Evolutionary conservation across 2,329 filamentous ascomycete species (phyloP), one percentile per base, ranked within the genome.

Genomic region (Apiospora phragmitis): DNA sequence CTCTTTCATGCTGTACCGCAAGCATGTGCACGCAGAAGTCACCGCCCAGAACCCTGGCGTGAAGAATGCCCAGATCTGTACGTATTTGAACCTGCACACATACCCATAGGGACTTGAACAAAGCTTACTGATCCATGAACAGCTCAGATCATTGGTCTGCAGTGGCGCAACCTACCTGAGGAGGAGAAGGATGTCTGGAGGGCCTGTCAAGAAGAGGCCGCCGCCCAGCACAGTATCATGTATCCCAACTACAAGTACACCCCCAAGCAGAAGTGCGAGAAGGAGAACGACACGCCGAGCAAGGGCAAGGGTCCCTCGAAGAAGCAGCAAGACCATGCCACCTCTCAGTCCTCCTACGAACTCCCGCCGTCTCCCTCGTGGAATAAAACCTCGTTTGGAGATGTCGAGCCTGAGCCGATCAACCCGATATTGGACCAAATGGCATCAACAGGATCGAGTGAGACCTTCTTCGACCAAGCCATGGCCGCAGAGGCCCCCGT

Each of bases 161-260:
- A 49, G 5, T 68, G 67, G 67, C 45, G 32, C n/a, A 49, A 35
- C n/a, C 21, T 68, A 6, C 24, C 65, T 6, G 32, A 41, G 26
- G 45, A 68, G 67, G 62, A 76, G 71, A n/a, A 72, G 69, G 14
- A 72, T 69, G 1, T 70, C 72, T 5, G 74, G 74, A 70, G 69
- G 74, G 69, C 66, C 74, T 2, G 71, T 69, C 65, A 70, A 68
- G n/a, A 55, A 14, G 12, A 51, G 11, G 67, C 29, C 11, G 47
- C 29, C 16, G 11, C 11, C 29, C 8, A 35, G 45, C 67, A 68
- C 67, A 35, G 16, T 18, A 14, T 8, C 21, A 18, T 38, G 16
- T 68, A 68, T 51, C 67, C 67, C 29, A 41, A 68, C 45, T 68
- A 68, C 67, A 55, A 18, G n/a, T 67, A 67, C 35, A 32, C 65